Evolutionary conservation across 202 grass and related monocot genomes (phyloP).

Genomic region (Zizania palustris): DNA sequence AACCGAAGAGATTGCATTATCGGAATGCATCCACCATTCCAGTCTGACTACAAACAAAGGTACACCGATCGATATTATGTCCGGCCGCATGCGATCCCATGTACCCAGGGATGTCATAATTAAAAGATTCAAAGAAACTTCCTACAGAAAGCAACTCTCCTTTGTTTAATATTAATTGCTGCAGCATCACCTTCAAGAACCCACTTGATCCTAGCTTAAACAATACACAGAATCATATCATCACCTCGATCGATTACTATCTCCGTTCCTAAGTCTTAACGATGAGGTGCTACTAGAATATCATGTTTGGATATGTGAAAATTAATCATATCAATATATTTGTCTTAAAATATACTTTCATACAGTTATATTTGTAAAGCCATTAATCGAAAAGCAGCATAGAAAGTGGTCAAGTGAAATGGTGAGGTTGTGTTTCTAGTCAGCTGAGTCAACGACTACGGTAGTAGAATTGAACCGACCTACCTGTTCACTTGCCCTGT

Average conservation of each 20-base stretch:
- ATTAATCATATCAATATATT: too few relatives aligned
- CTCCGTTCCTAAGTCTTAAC: too few relatives aligned
- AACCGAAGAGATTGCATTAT: too few relatives aligned
- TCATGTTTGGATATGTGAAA: too few relatives aligned
- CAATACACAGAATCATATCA: conserved; percentile 25
- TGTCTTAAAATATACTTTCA: too few relatives aligned
- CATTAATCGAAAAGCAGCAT: too few relatives aligned
- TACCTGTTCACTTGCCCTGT: not conserved
- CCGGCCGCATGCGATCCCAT: conserved; percentile 33
- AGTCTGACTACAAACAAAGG: not conserved
- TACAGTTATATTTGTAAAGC: too few relatives aligned
- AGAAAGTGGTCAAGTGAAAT: not conserved
- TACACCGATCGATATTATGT: not conserved
- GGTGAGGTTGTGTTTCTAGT: not conserved
- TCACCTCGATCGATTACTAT: not conserved
- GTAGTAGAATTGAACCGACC: conserved; percentile 14
- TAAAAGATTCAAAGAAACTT: conserved; percentile 54
- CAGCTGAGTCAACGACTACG: not conserved
- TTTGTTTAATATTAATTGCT: conserved; percentile 45
- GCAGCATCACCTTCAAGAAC: conserved; percentile 36
- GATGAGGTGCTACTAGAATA: too few relatives aligned
- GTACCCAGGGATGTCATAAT: conserved; percentile 1
- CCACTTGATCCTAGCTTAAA: conserved; percentile 45
- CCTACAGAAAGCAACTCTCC: conserved; percentile 41
- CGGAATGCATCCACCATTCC: not conserved